Evolutionary conservation across 78 protist species (phyloP), one percentile per base, ranked within the genome.

Genomic region (Dictyostelium firmibasis): DNA sequence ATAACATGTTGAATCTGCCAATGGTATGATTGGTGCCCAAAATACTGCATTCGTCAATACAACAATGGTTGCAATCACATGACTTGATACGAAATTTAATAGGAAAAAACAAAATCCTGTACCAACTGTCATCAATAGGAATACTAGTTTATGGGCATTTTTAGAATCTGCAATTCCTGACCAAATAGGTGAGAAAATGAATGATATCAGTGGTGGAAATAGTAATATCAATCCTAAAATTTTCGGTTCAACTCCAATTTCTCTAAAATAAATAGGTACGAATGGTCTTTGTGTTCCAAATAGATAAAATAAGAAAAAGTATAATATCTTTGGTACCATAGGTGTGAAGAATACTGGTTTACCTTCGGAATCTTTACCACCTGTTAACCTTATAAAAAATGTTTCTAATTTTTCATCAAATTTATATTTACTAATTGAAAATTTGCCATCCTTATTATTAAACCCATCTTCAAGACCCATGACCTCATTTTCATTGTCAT

Each of bases 21-120:
- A 79, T 25, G 94, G 94, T 1, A 70, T 78, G 0, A 81, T 72
- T 44, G 94, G 88, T n/a, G 94, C 29, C 94, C 94, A 89, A 33
- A 89, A 53, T 4, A 81, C 53, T 25, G 94, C 69, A 69, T 89
- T 89, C 3, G 36, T 16, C 1, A 89, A 62, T 7, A 89, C 74
- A 1, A 89, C 83, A 3, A 78, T 10, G 0, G 64, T 81, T 7
- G 83, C 84, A 0, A 89, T 10, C 27, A 29, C 1, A 50, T 60
- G 81, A n/a, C 27, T 70, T 2, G n/a, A 13, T 0, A 89, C 18
- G 50, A 81, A 62, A 47, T 69, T 60, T 11, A 89, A 75, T 14
- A 69, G 27, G 23, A 89, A 67, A 29, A 81, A 31, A 23, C 83
- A 75, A 14, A 47, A 47, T 20, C 82, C 44, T 5, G 82, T 38